phyloP scores from a whole-genome alignment of 495 filamentous ascomycete species.

The Trichoderma parareesei region DNA sequence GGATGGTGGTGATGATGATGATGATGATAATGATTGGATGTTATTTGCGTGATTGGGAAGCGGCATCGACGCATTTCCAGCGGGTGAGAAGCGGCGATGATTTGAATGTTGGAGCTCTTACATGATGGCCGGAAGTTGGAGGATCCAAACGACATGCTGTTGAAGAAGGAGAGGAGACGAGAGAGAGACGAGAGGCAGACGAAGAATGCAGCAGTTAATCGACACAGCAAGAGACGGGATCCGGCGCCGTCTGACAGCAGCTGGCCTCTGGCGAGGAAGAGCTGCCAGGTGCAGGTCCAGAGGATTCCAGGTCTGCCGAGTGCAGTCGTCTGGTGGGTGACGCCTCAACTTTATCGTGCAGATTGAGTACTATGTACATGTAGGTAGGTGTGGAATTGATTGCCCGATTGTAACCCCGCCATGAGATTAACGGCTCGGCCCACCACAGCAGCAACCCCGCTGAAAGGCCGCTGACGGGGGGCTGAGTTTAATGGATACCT shows the following conservation, averaged over 20 bases:
- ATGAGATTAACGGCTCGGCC: no score
- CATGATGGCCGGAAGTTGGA: neutral
- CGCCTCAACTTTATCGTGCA: neutral
- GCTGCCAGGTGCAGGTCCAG: neutral
- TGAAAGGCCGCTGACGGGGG: no score
- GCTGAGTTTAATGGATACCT: no score
- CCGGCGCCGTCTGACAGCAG: neutral
- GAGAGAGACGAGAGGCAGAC: neutral
- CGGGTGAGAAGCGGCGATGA: no score
- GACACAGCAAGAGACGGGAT: neutral
- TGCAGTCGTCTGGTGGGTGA: neutral
- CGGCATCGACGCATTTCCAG: neutral
- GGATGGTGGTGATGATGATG: no score
- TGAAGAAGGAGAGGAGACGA: neutral
- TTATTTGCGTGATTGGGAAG: no score
- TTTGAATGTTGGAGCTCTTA: neutral
- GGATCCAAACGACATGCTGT: neutral
- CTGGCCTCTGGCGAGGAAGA: neutral
- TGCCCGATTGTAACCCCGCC: no score
- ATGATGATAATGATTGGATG: no score
- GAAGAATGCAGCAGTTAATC: neutral
- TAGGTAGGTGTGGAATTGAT: no score
- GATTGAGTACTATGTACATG: no score
- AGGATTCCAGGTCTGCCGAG: neutral
- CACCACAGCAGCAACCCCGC: no score